phyloP scores from a whole-genome alignment of 164 flowering plant genomes.

The Paratinospora sagittata region DNA sequence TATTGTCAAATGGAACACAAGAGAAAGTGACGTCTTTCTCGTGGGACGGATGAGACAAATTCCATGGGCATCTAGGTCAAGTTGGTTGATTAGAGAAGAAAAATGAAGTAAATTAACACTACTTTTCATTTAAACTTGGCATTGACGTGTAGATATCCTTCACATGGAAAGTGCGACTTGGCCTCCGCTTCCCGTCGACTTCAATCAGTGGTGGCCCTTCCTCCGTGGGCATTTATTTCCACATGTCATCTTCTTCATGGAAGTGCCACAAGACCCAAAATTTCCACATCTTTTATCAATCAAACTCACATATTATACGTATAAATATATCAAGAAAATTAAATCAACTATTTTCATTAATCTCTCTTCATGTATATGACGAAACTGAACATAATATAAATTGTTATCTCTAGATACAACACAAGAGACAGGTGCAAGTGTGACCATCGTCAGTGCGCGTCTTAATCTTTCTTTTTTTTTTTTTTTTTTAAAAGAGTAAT shows the following conservation, averaged over 20 bases:
- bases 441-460: too few species aligned
- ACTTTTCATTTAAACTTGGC: background rate
- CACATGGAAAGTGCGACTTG: constrained; percentile 9
- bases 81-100: background rate
- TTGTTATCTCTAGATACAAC: background rate
- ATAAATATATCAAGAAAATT: too few species aligned
- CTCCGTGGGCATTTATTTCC: background rate
- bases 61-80: background rate
- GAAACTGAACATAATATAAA: too few species aligned
- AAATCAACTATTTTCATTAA: too few species aligned
- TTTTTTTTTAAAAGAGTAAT: too few species aligned
- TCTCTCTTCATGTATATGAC: too few species aligned
- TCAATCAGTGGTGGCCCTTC: background rate
- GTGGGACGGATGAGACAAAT: background rate
- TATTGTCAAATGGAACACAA: background rate
- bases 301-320: background rate
- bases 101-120: background rate
- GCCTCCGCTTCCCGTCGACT: background rate
- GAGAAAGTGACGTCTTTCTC: background rate
- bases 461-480: too few species aligned
- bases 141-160: constrained; percentile 12
- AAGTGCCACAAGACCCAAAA: background rate
- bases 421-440: too few species aligned
- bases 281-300: constrained; percentile 1
- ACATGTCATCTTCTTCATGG: background rate